Conservation (phyloP, 164 flowering plant genomes). For the Amborella trichopoda region DNA sequence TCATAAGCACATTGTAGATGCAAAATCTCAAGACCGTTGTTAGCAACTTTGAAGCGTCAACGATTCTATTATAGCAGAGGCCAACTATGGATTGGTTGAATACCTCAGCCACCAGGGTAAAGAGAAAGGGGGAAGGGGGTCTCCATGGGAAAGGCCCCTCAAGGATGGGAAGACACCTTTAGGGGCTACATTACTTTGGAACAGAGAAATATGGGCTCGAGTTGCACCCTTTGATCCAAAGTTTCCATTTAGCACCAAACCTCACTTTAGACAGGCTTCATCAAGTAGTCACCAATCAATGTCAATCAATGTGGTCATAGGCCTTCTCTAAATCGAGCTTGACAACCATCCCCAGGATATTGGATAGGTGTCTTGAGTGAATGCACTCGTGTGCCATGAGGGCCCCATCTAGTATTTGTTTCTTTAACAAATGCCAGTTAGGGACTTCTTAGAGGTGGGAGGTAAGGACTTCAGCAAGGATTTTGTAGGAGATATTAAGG, state of each 20-base stretch:
- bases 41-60: too few relatives aligned
- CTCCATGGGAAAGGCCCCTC: not conserved
- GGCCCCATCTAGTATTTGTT: too few relatives aligned
- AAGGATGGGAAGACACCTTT: not conserved
- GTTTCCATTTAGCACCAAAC: not conserved
- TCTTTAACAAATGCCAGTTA: too few relatives aligned
- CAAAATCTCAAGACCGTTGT: too few relatives aligned
- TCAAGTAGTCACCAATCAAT: not conserved
- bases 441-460: too few relatives aligned
- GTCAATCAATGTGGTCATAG: not conserved
- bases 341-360: not conserved
- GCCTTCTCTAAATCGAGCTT: not conserved
- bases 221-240: not conserved
- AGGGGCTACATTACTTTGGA: not conserved
- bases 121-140: constrained; percentile 1
- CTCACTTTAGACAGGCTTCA: not conserved
- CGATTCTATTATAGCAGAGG: too few relatives aligned
- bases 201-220: not conserved
- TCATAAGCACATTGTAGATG: too few relatives aligned
- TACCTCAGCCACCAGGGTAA: not conserved
- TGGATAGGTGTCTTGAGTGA: too few relatives aligned
- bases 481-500: too few relatives aligned
- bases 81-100: too few relatives aligned
- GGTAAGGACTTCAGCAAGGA: too few relatives aligned
- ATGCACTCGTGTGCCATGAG: too few relatives aligned